Evolutionary conservation across 176 grass and related monocot genomes (phyloP), one percentile per base, ranked within the genome.

Genomic region (Stipa capillata): DNA sequence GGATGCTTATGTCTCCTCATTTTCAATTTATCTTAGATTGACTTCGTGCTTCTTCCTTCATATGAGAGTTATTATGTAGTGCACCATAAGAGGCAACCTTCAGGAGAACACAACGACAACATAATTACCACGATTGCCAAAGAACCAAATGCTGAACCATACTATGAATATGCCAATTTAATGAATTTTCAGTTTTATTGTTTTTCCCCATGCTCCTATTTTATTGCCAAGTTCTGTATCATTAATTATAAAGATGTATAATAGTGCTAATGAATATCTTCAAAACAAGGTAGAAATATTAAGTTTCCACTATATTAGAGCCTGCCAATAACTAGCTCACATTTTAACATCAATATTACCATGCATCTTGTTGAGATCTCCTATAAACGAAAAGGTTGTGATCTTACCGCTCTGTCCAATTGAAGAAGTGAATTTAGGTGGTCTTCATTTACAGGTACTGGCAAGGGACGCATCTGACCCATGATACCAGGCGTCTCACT

Each of bases 391-490:
- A 27, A 50, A 70, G 58, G 51, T 47, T 44, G 13, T 65, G 28
- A 73, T 68, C 52, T 90, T 73, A 97, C 93, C 90, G 76, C 82
- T 80, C 87, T 86, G 41, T 80, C 44, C 43, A 82, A 72, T 53
- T 90, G 85, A 84, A 88, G 78, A 88, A 90, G 65, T 59, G 66
- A 88, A 82, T 84, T 85, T 48, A 97, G 80, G 23, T 68, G 66
- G 9, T 72, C 88, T n/a, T 90, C 87, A 45, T 97, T 82, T 17
- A 93, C 74, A 69, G 83, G 70, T 44, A 86, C 42, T 20, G 76
- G 76, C 68, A 93, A 82, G 32, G 90, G 77, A 88, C 87, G 82
- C 93, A 97, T 97, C 63, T 77, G 85, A 79, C 85, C 69, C 79
- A 97, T 93, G 25, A 93, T 76, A 50, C 93, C 90, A 59, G 76